Base-by-base conservation (phyloP, 108 stramenopile genomes). In the Skeletonema menzelii region DNA sequence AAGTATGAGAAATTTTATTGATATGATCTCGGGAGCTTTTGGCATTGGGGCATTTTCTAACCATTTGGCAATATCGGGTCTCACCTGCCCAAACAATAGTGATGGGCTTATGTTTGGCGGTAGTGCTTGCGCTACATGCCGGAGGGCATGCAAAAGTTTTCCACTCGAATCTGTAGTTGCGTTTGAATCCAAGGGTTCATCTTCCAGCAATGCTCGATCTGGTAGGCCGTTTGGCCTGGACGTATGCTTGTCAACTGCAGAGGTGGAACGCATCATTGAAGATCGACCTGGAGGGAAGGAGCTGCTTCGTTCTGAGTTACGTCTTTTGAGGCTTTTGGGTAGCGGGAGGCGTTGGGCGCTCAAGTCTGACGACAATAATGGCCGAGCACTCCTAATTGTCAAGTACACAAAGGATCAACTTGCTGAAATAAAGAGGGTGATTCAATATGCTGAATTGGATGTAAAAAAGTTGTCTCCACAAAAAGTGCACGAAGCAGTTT, bases 131-230 rank as follows among this genome's bases (percentile, higher is more conserved):
- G 2, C 35, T 12, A 60, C 32, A 27, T 60, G 59, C 1, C 19
- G 20, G 31, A 31, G 59, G 22, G 59, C 59, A 1, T 60, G 59
- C 11, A 60, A 34, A 19, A 60, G 59, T 12, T 60, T 60, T 19
- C 59, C 59, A 60, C 59, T 60, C 8, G 59, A 60, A 60, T 60
- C 59, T 34, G 59, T 34, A 1, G 30, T 19, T 60, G 37, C n/a
- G 1, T 60, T 60, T 60, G 27, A 60, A 10, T 31, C 19, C 10
- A 26, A 35, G 19, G 31, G 59, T 34, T 60, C 59, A 19, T 60
- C 59, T 2, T 2, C 2, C 27, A 19, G 37, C 26, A 31, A 35
- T 60, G 59, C 59, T n/a, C 59, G 59, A 0, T 26, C 59, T 17
- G 59, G 59, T 0, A 60, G 59, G 30, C 10, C 4, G 24, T 34